Conservation (phyloP, 1,139 yeast genomes). For the Yamadazyma diospyri region DNA sequence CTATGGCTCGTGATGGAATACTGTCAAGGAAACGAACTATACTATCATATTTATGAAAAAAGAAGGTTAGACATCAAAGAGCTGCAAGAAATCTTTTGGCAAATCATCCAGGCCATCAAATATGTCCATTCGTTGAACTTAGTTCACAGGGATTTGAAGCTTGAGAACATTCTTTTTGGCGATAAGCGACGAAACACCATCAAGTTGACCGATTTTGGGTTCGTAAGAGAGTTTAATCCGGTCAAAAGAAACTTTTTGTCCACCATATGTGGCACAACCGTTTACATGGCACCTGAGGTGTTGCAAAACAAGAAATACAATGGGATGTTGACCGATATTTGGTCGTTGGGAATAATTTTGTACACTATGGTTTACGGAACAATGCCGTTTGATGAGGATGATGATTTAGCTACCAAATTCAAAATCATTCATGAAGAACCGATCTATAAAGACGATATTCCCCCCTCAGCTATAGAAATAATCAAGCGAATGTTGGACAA, state of each 20-base stretch:
- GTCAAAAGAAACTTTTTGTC: conserved; percentile 54
- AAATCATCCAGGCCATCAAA: conserved; percentile 76
- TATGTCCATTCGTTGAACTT: conserved; percentile 81
- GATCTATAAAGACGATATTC: conserved; percentile 38
- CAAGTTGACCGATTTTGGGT: conserved; percentile 89
- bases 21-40: conserved; percentile 86
- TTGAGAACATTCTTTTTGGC: conserved; percentile 81
- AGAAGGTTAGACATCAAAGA: conserved; percentile 54
- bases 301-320: conserved; percentile 64
- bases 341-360: conserved; percentile 94
- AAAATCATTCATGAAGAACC: conserved; percentile 71
- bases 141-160: conserved; percentile 85
- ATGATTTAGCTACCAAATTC: conserved; percentile 57
- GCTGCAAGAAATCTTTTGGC: conserved; percentile 63
- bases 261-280: conserved; percentile 91
- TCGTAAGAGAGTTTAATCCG: conserved; percentile 73
- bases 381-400: conserved; percentile 90
- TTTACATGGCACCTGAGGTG: conserved; percentile 96
- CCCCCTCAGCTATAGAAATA: conserved; percentile 48
- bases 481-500: conserved; percentile 58
- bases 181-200: conserved; percentile 54
- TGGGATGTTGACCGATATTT: conserved; percentile 81
- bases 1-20: conserved; percentile 90
- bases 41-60: conserved; percentile 62
- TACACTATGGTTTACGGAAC: conserved; percentile 83